These are phyloP conservation scores for Hyparrhenia diplandra DNA, from an alignment of 176 grass and related monocot genomes.

Conservation along the genomic window DNA sequence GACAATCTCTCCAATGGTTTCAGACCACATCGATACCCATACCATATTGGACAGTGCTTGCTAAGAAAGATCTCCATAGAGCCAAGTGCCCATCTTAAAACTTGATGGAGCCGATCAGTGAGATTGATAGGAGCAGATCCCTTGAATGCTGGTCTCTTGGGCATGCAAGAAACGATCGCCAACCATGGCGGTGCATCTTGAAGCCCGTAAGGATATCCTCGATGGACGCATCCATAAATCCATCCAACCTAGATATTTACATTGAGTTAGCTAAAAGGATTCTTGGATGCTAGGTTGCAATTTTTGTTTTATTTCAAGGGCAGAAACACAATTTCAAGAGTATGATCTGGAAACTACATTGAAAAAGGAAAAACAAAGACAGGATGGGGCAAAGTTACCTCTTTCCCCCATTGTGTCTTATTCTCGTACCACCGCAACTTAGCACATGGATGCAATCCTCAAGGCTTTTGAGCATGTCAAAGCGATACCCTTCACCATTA, in stretches of 20 bases:
- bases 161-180: slow-evolving; percentile 37
- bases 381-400: slow-evolving; percentile 11
- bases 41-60: slow-evolving; percentile 35
- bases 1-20: slow-evolving; percentile 30
- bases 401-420: slow-evolving; percentile 34
- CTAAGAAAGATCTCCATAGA: slow-evolving; percentile 32
- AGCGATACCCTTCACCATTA: background rate
- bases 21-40: slow-evolving; percentile 26
- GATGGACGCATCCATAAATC: slow-evolving; percentile 29
- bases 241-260: slow-evolving; percentile 28
- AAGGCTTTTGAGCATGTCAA: slow-evolving; percentile 34
- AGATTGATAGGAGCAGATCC: slow-evolving; percentile 34
- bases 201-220: slow-evolving; percentile 33
- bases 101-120: slow-evolving; percentile 24
- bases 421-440: slow-evolving; percentile 30
- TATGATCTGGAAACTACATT: background rate
- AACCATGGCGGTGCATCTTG: slow-evolving; percentile 35
- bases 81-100: slow-evolving; percentile 32
- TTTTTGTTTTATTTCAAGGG: too few species aligned
- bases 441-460: slow-evolving; percentile 32
- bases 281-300: too few species aligned
- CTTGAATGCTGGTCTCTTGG: slow-evolving; percentile 29
- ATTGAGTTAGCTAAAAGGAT: too few species aligned
- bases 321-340: background rate
- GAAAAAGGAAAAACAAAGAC: background rate